These are phyloP conservation scores for Epichloe sylvatica DNA, from an alignment of 2,329 filamentous ascomycete genomes.

Conservation along the genomic window DNA sequence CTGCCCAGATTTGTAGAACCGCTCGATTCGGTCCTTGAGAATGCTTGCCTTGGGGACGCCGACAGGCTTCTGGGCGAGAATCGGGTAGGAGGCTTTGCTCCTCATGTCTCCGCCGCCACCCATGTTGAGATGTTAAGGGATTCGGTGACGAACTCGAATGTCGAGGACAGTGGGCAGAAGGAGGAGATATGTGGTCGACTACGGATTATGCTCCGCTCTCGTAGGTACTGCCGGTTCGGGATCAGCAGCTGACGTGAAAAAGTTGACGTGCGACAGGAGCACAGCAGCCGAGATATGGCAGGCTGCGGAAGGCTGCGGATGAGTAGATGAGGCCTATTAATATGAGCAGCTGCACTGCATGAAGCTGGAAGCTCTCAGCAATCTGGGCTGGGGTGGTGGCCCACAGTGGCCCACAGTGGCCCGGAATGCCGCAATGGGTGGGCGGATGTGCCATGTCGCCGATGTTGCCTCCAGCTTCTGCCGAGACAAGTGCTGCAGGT, in stretches of 20 bases:
- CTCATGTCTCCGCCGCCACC: slow-evolving; percentile 34
- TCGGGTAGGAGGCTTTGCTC: slow-evolving; percentile 36
- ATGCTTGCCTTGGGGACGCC: slow-evolving; percentile 75
- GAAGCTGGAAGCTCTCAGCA: too few relatives aligned
- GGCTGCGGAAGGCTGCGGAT: background rate
- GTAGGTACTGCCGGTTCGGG: slow-evolving; percentile 10
- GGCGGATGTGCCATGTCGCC: too few relatives aligned
- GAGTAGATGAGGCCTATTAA: background rate
- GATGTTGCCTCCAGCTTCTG: too few relatives aligned
- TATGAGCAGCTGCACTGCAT: too few relatives aligned
- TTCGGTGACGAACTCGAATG: slow-evolving; percentile 11
- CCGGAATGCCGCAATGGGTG: too few relatives aligned
- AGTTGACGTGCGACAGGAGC: slow-evolving; percentile 2
- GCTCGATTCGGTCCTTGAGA: slow-evolving; percentile 68
- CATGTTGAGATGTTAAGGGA: slow-evolving; percentile 23
- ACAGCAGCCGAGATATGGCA: background rate
- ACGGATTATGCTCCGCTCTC: background rate
- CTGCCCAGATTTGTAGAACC: slow-evolving; percentile 68
- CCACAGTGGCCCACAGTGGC: too few relatives aligned
- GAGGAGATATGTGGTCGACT: slow-evolving; percentile 11
- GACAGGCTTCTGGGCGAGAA: slow-evolving; percentile 37
- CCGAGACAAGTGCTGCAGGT: too few relatives aligned
- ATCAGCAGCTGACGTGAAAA: slow-evolving; percentile 12
- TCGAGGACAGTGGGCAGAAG: slow-evolving; percentile 12
- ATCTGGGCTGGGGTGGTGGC: too few relatives aligned